A percentile compares a stretch with the other conserved stretches of the same genome.
Evolutionary conservation across 495 filamentous ascomycete species (phyloP).

Genomic region (Tricharina praecox): DNA sequence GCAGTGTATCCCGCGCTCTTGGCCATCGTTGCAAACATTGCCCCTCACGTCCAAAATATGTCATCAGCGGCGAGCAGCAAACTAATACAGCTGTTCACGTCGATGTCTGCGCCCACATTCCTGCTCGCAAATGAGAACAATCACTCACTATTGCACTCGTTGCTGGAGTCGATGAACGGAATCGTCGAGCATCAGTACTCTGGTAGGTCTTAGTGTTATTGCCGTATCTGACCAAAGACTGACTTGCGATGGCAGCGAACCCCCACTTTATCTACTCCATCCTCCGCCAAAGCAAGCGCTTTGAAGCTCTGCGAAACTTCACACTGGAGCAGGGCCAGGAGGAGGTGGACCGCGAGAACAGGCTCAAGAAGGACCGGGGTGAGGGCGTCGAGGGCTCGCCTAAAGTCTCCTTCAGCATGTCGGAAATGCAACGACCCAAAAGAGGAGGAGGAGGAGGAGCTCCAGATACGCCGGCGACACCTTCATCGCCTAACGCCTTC

Average conservation of each 20-base stretch:
- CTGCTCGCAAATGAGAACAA: conserved; percentile 92
- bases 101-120: conserved; percentile 89
- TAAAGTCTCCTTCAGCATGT: conserved; percentile 11
- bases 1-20: conserved; percentile 86
- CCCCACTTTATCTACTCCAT: conserved; percentile 67
- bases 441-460: too few species aligned
- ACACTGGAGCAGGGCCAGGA: conserved; percentile 90
- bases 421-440: background rate
- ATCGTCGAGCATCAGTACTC: conserved; percentile 83
- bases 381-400: conserved; percentile 22
- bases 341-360: conserved; percentile 70
- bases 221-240: conserved; percentile 14
- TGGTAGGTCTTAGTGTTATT: conserved; percentile 35
- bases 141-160: conserved; percentile 58
- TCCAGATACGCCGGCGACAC: conserved; percentile 11
- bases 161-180: conserved; percentile 82
- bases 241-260: conserved; percentile 44
- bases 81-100: conserved; percentile 73
- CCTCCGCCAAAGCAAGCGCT: conserved; percentile 60
- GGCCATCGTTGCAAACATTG: conserved; percentile 83
- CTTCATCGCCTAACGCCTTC: conserved; percentile 45
- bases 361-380: conserved; percentile 51
- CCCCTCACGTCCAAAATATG: conserved; percentile 62
- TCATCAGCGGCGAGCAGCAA: conserved; percentile 61
- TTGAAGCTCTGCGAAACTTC: conserved; percentile 77